Conservation (phyloP, 192 early-diverging fungal species). For the Backusella psychrophila region DNA sequence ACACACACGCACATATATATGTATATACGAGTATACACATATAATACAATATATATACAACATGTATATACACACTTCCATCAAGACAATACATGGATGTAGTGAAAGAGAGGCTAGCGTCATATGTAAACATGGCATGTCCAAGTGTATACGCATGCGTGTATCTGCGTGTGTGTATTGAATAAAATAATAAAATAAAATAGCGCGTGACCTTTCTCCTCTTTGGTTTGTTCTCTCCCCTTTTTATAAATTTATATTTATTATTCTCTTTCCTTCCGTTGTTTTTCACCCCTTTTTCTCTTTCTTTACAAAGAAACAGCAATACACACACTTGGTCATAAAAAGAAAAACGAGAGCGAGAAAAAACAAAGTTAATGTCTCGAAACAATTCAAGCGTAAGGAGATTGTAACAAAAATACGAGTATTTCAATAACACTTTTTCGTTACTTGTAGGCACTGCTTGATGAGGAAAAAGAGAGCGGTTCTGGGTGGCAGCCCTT, state of each 20-base stretch:
- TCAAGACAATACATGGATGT: neutral
- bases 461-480: constrained; percentile 2
- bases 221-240: constrained; percentile 5
- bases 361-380: constrained; percentile 1
- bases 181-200: neutral
- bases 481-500: constrained; percentile 1
- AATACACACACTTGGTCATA: neutral
- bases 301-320: neutral
- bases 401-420: neutral
- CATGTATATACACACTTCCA: neutral
- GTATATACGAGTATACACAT: neutral
- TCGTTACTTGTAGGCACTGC: neutral
- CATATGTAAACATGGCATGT: neutral
- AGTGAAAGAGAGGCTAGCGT: no score
- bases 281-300: neutral
- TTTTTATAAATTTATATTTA: constrained; percentile 6
- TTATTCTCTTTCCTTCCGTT: neutral
- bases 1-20: neutral
- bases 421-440: neutral
- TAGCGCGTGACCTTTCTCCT: constrained; percentile 1
- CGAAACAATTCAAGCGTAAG: constrained; percentile 8
- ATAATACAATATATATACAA: neutral
- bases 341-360: neutral
- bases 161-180: neutral
- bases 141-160: neutral